A percentile compares a stretch with the other conserved stretches of the same genome.
Evolutionary conservation across 306 rosid species (phyloP).

Genomic region (Rosa rugosa): DNA sequence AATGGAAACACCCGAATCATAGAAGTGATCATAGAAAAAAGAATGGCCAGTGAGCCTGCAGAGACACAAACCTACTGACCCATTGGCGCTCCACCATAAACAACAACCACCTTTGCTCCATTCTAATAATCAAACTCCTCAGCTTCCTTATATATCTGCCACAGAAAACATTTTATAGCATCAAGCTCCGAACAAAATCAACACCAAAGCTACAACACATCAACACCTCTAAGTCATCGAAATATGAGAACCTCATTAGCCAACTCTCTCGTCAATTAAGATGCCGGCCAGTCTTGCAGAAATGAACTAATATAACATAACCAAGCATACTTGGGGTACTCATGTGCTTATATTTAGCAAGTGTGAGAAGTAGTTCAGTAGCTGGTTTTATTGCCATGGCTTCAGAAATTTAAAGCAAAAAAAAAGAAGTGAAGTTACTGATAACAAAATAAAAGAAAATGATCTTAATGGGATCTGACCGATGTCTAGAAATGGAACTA

Average conservation of each 20-base stretch:
- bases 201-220: not conserved
- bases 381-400: conserved; percentile 48
- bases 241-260: conserved; percentile 22
- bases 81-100: conserved; percentile 37
- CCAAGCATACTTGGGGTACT: too few relatives aligned
- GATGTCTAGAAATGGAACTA: conserved; percentile 27
- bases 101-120: conserved; percentile 37
- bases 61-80: conserved; percentile 16
- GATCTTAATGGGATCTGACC: conserved; percentile 26
- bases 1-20: too few relatives aligned
- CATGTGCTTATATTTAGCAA: too few relatives aligned
- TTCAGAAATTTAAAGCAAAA: conserved; percentile 18
- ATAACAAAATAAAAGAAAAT: conserved; percentile 3
- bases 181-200: not conserved
- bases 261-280: conserved; percentile 19
- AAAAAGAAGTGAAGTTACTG: not conserved
- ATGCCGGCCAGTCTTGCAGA: too few relatives aligned
- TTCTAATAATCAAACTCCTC: conserved; percentile 32
- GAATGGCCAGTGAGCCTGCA: too few relatives aligned
- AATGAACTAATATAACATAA: too few relatives aligned
- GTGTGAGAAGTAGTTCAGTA: too few relatives aligned
- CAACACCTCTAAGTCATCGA: not conserved
- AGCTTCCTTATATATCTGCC: conserved; percentile 38
- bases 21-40: too few relatives aligned
- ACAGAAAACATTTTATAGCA: not conserved